phyloP scores from a whole-genome alignment of 2,329 filamentous ascomycete genomes.

The Trichoderma sp. region DNA sequence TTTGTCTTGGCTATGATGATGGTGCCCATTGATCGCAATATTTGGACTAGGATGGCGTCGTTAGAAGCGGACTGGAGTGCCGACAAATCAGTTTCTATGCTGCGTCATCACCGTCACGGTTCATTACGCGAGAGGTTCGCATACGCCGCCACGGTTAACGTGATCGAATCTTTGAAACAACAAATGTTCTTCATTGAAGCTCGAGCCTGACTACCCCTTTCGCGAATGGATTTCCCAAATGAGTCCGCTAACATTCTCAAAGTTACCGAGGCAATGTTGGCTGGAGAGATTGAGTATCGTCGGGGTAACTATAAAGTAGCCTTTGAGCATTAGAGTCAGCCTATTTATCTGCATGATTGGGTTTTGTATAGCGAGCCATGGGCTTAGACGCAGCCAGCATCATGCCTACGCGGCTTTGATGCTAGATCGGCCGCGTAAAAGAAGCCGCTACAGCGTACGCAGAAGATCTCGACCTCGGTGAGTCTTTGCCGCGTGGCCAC shows the following conservation, averaged over 20 bases:
- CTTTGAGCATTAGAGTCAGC: constrained; percentile 52
- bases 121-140: constrained; percentile 68
- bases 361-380: constrained; percentile 70
- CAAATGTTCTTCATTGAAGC: background rate
- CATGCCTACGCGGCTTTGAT: constrained; percentile 67
- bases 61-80: constrained; percentile 49
- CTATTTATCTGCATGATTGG: constrained; percentile 55
- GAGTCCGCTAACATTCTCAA: constrained; percentile 47
- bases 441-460: constrained; percentile 54
- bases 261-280: constrained; percentile 62
- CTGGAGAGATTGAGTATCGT: constrained; percentile 70
- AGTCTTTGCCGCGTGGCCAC: constrained; percentile 56
- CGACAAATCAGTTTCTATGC: constrained; percentile 56
- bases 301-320: constrained; percentile 54
- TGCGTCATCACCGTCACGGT: constrained; percentile 64
- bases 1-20: constrained; percentile 53
- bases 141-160: constrained; percentile 52
- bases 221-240: background rate
- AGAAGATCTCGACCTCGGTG: constrained; percentile 57
- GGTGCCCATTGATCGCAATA: constrained; percentile 48
- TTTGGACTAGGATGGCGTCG: constrained; percentile 47
- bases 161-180: constrained; percentile 54
- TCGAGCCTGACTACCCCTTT: background rate
- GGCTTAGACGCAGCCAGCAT: constrained; percentile 72
- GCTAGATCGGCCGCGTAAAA: constrained; percentile 56